Evolutionary conservation across 1,284 basidiomycete genomes (phyloP).

Genomic region (Ganoderma lingzhi): DNA sequence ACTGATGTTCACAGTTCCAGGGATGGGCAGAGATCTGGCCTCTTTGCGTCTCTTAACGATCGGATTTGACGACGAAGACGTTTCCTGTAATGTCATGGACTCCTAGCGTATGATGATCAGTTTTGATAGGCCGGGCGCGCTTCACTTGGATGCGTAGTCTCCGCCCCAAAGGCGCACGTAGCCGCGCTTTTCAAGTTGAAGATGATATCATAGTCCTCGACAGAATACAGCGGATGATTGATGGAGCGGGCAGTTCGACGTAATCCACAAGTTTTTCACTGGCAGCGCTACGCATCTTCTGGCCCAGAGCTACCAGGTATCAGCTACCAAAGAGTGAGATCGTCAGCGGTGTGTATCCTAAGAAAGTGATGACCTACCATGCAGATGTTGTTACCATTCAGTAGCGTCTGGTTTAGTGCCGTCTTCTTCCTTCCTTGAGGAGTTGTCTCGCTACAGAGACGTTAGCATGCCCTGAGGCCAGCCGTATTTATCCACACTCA

Average conservation of each 20-base stretch:
- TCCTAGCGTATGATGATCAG: neutral
- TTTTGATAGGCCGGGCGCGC: neutral
- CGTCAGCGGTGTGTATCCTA: neutral
- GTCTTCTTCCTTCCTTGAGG: slow-evolving; percentile 86
- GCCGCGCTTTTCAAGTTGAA: neutral
- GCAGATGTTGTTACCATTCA: slow-evolving; percentile 98
- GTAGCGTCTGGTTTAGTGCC: slow-evolving; percentile 86
- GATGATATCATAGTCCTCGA: neutral
- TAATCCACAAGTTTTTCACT: neutral
- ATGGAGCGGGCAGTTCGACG: neutral
- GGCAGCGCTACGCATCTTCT: slow-evolving; percentile 46
- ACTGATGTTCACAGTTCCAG: neutral
- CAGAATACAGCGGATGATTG: neutral
- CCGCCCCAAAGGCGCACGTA: neutral
- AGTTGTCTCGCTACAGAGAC: slow-evolving; percentile 76
- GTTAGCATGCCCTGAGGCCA: neutral
- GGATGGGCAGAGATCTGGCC: neutral
- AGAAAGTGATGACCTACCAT: slow-evolving; percentile 68
- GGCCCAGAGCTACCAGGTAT: slow-evolving; percentile 84
- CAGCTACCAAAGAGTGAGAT: slow-evolving; percentile 52
- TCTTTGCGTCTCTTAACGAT: neutral
- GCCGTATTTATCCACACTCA: slow-evolving; percentile 44
- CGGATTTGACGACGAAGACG: neutral
- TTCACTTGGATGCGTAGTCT: neutral
- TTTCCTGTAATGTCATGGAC: neutral